phyloP scores from a whole-genome alignment of 306 rosid species.

The Dryas alaskensis region DNA sequence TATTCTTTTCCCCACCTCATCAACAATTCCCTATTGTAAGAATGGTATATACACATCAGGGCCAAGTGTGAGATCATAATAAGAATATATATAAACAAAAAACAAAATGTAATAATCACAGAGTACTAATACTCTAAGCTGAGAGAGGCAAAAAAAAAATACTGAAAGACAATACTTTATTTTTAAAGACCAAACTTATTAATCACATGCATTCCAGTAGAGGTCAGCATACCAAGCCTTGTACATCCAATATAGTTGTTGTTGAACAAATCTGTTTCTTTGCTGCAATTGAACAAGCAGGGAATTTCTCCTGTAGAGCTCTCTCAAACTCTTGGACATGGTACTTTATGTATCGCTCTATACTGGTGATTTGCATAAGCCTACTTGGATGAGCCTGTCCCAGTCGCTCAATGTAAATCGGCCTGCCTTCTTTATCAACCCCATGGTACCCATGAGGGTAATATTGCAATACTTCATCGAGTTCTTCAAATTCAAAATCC shows the following conservation, averaged over 20 bases:
- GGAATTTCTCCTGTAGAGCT: slow-evolving; percentile 80
- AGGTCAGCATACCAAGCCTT: slow-evolving; percentile 78
- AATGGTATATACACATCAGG: too few species aligned
- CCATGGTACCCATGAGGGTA: slow-evolving; percentile 99
- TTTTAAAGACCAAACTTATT: background rate
- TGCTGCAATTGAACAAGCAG: slow-evolving; percentile 93
- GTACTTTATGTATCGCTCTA: slow-evolving; percentile 83
- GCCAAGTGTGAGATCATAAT: too few species aligned
- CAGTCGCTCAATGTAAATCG: slow-evolving; percentile 90
- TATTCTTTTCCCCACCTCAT: background rate
- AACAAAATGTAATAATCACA: too few species aligned
- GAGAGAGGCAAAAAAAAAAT: background rate
- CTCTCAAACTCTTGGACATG: slow-evolving; percentile 97
- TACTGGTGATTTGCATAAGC: slow-evolving; percentile 73
- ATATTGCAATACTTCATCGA: slow-evolving; percentile 85
- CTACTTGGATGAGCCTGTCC: slow-evolving; percentile 95
- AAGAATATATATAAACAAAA: too few species aligned
- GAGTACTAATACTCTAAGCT: too few species aligned
- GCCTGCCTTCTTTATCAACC: slow-evolving; percentile 95
- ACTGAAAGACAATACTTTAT: background rate
- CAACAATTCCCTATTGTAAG: too few species aligned
- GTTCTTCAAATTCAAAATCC: slow-evolving; percentile 93
- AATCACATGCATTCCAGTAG: background rate
- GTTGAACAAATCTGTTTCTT: slow-evolving; percentile 77
- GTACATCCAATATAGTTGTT: slow-evolving; percentile 90